Evolutionary conservation across 2,329 filamentous ascomycete genomes (phyloP).

Genomic region (Fusarium coicis): DNA sequence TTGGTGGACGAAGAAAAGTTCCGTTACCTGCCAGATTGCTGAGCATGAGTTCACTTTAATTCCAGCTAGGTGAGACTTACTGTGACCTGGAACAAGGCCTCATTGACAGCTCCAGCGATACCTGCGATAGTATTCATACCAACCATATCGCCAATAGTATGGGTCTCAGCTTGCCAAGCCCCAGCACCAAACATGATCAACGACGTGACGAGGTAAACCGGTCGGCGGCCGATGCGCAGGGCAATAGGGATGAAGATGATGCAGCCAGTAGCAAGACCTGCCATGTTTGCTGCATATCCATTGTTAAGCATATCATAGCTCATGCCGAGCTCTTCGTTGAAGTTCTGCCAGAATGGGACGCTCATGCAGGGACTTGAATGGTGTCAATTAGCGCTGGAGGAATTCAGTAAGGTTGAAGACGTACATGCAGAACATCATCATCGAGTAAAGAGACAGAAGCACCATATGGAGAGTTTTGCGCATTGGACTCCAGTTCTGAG

Average conservation of each 20-base stretch:
- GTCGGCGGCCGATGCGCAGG: slow-evolving; percentile 46
- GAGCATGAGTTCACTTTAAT: accelerated
- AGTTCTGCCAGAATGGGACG: slow-evolving; percentile 33
- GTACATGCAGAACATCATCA: slow-evolving; percentile 36
- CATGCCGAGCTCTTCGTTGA: slow-evolving; percentile 32
- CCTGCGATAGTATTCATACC: slow-evolving; percentile 45
- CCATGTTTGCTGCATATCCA: slow-evolving; percentile 43
- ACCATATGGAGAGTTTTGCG: slow-evolving; percentile 29
- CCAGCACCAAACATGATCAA: slow-evolving; percentile 34
- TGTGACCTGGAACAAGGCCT: slow-evolving; percentile 52
- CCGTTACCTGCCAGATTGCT: slow-evolving; percentile 22
- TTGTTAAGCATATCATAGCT: slow-evolving; percentile 40
- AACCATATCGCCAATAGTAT: slow-evolving; percentile 34
- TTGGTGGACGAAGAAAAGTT: slow-evolving; percentile 48
- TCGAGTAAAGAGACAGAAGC: slow-evolving; percentile 23
- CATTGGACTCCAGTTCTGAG: slow-evolving; percentile 29
- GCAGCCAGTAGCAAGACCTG: slow-evolving; percentile 45
- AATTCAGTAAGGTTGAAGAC: not conserved
- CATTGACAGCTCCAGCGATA: slow-evolving; percentile 51
- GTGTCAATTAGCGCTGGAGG: accelerated
- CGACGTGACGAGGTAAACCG: slow-evolving; percentile 43
- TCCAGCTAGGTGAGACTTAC: not conserved
- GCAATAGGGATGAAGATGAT: slow-evolving; percentile 49
- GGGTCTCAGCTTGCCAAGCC: slow-evolving; percentile 42
- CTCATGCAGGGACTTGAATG: slow-evolving; percentile 25